Conservation (phyloP, 805 yeast genomes). For the Lipomyces yamadae region DNA sequence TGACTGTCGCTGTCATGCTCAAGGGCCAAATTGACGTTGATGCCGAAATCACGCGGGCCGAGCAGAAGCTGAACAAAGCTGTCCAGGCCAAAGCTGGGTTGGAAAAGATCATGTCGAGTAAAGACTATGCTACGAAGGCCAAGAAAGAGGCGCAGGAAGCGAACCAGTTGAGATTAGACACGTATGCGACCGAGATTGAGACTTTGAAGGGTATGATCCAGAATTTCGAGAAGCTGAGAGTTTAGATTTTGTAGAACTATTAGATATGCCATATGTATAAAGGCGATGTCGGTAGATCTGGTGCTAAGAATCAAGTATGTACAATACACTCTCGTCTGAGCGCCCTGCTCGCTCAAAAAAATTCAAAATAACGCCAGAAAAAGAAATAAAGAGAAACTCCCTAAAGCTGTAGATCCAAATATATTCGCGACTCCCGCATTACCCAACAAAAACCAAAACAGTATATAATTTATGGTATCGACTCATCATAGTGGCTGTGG, state of each 20-base stretch:
- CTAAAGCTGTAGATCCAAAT: neutral
- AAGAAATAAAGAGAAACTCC: neutral
- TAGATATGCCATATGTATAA: neutral
- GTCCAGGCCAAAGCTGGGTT: slow-evolving; percentile 63
- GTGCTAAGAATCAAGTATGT: neutral
- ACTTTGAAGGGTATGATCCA: slow-evolving; percentile 85
- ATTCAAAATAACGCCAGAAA: neutral
- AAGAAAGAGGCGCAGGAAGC: slow-evolving; percentile 77
- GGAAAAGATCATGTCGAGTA: slow-evolving; percentile 68
- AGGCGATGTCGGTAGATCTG: neutral
- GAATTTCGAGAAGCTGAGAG: slow-evolving; percentile 78
- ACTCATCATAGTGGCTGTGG: neutral
- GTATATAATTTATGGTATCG: neutral
- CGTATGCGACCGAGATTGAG: slow-evolving; percentile 81
- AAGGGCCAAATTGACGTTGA: slow-evolving; percentile 95
- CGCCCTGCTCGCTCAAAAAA: too few species aligned
- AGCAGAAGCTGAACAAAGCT: slow-evolving; percentile 72
- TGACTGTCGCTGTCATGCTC: slow-evolving; percentile 86
- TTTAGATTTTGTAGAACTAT: slow-evolving; percentile 38
- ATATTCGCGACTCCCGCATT: neutral
- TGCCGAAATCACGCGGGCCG: slow-evolving; percentile 83
- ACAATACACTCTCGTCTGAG: neutral
- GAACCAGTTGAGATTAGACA: slow-evolving; percentile 70
- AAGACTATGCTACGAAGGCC: slow-evolving; percentile 88
- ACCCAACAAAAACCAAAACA: neutral